Evolutionary conservation across 2,329 filamentous ascomycete genomes (phyloP).

Genomic region (Penicillium sp.): DNA sequence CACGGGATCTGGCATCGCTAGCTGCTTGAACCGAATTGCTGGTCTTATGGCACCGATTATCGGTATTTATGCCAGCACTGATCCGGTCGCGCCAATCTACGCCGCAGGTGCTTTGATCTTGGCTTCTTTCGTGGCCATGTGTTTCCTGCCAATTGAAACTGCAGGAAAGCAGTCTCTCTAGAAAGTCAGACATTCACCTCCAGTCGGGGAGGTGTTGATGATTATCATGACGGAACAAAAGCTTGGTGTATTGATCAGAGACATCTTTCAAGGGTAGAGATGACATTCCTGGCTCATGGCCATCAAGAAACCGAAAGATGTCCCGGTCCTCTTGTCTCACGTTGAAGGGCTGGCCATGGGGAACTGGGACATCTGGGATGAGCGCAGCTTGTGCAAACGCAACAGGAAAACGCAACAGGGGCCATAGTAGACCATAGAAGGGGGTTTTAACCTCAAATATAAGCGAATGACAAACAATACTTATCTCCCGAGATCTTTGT

Average conservation of each 20-base stretch:
- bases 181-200: not conserved
- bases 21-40: constrained; percentile 46
- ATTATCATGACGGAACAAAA: no score
- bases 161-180: constrained; percentile 44
- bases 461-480: not conserved
- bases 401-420: no score
- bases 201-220: no score
- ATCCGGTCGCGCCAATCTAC: constrained; percentile 47
- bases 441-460: no score
- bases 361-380: no score
- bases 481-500: not conserved
- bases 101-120: constrained; percentile 45
- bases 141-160: constrained; percentile 48
- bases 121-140: constrained; percentile 46
- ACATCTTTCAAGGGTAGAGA: no score
- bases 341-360: no score
- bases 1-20: constrained; percentile 54
- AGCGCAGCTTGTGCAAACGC: not conserved
- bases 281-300: no score
- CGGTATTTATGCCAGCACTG: constrained; percentile 40
- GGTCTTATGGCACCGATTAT: constrained; percentile 49
- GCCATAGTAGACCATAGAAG: no score
- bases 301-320: no score
- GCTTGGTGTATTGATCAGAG: no score
- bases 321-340: no score